Conservation (phyloP, 768 basidiomycete genomes). For the Leccinum broughii region DNA sequence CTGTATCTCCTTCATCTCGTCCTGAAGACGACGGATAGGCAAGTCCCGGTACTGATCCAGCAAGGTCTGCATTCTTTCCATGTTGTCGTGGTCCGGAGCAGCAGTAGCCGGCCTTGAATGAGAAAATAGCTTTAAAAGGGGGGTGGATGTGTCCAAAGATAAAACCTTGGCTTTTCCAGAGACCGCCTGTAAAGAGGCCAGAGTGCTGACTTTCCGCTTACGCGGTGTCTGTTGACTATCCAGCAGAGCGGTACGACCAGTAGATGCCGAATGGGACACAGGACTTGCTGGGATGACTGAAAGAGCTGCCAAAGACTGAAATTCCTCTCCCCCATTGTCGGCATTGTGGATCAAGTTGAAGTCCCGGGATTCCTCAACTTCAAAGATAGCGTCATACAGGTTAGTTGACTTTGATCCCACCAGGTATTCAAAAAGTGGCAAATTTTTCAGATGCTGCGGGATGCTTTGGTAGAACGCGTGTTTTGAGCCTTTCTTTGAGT, state of each 20-base stretch:
- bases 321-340: constrained; percentile 41
- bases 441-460: constrained; percentile 68
- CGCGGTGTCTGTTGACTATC: constrained; percentile 16
- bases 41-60: constrained; percentile 63
- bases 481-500: constrained; percentile 51
- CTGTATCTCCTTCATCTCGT: constrained; percentile 84
- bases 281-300: constrained; percentile 14
- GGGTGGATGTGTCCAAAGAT: constrained; percentile 29
- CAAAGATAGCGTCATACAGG: constrained; percentile 78
- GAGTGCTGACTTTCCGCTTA: constrained; percentile 29
- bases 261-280: constrained; percentile 9
- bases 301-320: constrained; percentile 10
- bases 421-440: constrained; percentile 74
- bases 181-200: constrained; percentile 29
- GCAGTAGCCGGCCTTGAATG: constrained; percentile 21
- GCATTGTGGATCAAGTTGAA: constrained; percentile 51
- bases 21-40: constrained; percentile 66
- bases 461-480: constrained; percentile 62
- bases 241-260: not conserved
- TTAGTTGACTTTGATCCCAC: constrained; percentile 69
- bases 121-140: constrained; percentile 30
- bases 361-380: constrained; percentile 54
- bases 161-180: constrained; percentile 33
- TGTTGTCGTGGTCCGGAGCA: constrained; percentile 33
- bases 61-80: constrained; percentile 58